These are phyloP conservation scores for Pachysandra terminalis DNA, from an alignment of 164 flowering plant genomes.

Conservation along the genomic window DNA sequence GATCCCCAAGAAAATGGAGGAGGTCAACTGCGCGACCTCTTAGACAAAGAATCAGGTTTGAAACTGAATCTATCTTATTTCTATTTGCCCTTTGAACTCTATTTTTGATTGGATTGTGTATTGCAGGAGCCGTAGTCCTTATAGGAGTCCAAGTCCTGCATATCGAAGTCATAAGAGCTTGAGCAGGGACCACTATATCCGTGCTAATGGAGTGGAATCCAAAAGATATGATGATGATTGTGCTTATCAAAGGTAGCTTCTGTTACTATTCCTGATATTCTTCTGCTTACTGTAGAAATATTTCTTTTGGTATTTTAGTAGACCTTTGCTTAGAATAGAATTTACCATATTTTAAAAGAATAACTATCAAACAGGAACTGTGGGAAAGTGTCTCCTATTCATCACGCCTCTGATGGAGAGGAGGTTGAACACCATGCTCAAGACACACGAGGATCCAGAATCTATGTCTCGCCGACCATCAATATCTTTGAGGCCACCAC, in stretches of 20 bases:
- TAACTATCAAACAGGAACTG: conserved; percentile 26
- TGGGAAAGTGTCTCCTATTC: conserved; percentile 35
- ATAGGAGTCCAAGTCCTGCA: conserved; percentile 20
- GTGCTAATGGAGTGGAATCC: conserved; percentile 22
- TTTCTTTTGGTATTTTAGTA: neutral
- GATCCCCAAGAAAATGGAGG: conserved; percentile 31
- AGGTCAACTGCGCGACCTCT: conserved; percentile 46
- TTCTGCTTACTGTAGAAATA: neutral
- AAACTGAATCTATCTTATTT: neutral
- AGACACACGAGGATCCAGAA: conserved; percentile 23
- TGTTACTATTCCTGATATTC: neutral
- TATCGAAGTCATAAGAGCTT: conserved; percentile 24
- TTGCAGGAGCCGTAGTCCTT: conserved; percentile 30
- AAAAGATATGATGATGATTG: conserved; percentile 19
- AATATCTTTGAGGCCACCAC: conserved; percentile 55
- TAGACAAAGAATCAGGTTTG: conserved; percentile 42
- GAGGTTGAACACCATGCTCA: conserved; percentile 20
- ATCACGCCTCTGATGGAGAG: conserved; percentile 21
- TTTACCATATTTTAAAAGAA: too few relatives aligned
- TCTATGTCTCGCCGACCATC: conserved; percentile 23
- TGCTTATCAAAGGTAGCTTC: conserved; percentile 23
- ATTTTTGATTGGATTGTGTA: conserved; percentile 1
- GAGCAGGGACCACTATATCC: conserved; percentile 26
- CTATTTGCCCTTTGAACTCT: neutral
- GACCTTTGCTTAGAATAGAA: neutral